Percentiles rank a stretch among this genome's conserved stretches.
Evolutionary conservation across 2,329 filamentous ascomycete species (phyloP).

Genomic region (Immersiporthe knoxdaviesiana): DNA sequence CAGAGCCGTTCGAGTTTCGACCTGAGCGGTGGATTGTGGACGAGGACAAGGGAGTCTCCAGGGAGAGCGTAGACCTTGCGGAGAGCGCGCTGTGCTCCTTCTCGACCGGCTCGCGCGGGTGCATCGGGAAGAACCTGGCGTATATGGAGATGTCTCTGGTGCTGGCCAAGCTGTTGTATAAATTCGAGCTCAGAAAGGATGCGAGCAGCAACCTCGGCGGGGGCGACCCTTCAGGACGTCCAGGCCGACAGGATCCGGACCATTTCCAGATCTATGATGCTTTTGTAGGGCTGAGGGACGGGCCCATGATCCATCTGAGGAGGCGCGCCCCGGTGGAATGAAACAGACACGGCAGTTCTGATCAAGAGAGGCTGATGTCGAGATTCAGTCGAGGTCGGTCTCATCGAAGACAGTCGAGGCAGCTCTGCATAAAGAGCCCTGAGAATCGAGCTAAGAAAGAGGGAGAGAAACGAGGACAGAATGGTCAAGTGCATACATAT

Average conservation of each 20-base stretch:
- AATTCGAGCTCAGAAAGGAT: conserved; percentile 16
- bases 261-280: conserved; percentile 14
- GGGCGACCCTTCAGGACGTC: neutral
- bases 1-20: conserved; percentile 11
- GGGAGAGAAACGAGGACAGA: no score
- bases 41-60: conserved; percentile 1
- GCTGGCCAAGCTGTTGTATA: conserved; percentile 11
- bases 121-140: conserved; percentile 21
- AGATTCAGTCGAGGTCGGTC: neutral
- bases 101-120: conserved; percentile 17
- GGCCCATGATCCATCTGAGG: conserved; percentile 17
- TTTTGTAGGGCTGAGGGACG: conserved; percentile 12
- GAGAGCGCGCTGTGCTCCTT: conserved; percentile 17
- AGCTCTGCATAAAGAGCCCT: neutral
- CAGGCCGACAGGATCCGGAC: conserved; percentile 9
- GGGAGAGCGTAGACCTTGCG: conserved; percentile 5
- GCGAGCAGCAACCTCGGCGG: conserved; percentile 10
- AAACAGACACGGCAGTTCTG: no score
- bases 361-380: no score
- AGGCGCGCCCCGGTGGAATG: neutral
- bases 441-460: no score
- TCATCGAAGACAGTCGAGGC: neutral
- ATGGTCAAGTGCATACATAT: no score
- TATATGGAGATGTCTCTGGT: conserved; percentile 21
- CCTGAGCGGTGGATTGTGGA: conserved; percentile 22